Percentiles rank a stretch among this genome's conserved stretches.
Evolutionary conservation across 2,329 filamentous ascomycete species (phyloP).

Genomic region (Ophiostoma piceae): DNA sequence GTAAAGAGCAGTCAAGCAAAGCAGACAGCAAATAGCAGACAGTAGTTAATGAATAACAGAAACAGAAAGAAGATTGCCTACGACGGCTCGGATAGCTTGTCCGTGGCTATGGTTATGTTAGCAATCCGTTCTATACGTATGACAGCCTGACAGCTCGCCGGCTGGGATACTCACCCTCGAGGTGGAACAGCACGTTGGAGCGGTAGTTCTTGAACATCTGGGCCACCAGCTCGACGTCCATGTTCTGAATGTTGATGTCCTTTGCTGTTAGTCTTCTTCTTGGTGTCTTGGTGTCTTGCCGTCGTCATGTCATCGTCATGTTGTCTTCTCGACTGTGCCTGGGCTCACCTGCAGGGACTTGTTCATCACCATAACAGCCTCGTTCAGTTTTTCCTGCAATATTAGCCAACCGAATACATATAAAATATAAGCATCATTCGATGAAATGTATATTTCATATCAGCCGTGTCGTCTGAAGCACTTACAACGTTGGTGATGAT

Average conservation of each 20-base stretch:
- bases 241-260: slow-evolving; percentile 98
- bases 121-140: background rate
- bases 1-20: background rate
- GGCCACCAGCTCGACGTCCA: slow-evolving; percentile 95
- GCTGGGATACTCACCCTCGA: slow-evolving; percentile 64
- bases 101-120: slow-evolving; percentile 24
- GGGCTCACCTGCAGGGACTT: slow-evolving; percentile 71
- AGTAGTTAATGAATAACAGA: background rate
- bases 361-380: slow-evolving; percentile 87
- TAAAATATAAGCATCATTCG: background rate
- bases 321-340: background rate
- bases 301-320: background rate
- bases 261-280: slow-evolving; percentile 35
- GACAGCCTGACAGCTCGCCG: background rate
- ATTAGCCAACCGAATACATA: background rate
- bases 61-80: background rate
- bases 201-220: slow-evolving; percentile 99
- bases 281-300: background rate
- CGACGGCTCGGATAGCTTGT: slow-evolving; percentile 27
- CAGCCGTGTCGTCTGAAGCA: slow-evolving; percentile 25
- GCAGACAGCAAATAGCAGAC: background rate
- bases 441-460: too few relatives aligned
- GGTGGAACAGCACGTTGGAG: slow-evolving; percentile 92
- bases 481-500: slow-evolving; percentile 97
- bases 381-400: slow-evolving; percentile 87